A percentile compares a stretch with the other conserved stretches of the same genome.
phyloP scores from a whole-genome alignment of 2,329 filamentous ascomycete species.

The Escovopsis weberi region DNA sequence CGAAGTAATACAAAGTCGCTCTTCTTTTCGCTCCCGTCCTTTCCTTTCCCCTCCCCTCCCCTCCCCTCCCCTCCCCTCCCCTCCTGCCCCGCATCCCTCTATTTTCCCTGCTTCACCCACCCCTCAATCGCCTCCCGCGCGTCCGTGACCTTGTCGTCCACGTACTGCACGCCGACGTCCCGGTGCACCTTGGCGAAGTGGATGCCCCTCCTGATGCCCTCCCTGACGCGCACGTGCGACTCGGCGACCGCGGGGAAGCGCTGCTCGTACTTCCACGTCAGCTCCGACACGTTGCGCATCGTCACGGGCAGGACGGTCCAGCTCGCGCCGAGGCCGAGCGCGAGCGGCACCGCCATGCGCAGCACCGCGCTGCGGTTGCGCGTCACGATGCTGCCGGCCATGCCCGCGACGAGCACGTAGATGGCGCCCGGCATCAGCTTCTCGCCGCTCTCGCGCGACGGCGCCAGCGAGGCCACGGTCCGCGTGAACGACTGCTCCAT shows the following conservation, averaged over 20 bases:
- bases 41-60: too few relatives aligned
- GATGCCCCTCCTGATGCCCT: conserved; percentile 54
- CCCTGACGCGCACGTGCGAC: conserved; percentile 58
- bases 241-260: conserved; percentile 70
- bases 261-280: conserved; percentile 90
- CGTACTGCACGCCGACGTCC: conserved; percentile 52
- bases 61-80: too few relatives aligned
- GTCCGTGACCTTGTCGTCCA: conserved; percentile 67
- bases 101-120: conserved; percentile 86
- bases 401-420: conserved; percentile 85
- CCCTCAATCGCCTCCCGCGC: conserved; percentile 66
- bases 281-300: conserved; percentile 72
- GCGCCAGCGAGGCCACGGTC: conserved; percentile 79
- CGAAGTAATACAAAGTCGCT: too few relatives aligned
- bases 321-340: conserved; percentile 68
- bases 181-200: conserved; percentile 63
- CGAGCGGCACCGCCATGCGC: conserved; percentile 60
- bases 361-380: conserved; percentile 78
- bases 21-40: too few relatives aligned
- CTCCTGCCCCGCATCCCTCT: conserved; percentile 23
- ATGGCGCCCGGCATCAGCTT: conserved; percentile 76
- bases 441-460: conserved; percentile 73
- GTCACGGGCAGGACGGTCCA: conserved; percentile 80
- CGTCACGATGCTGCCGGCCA: conserved; percentile 86
- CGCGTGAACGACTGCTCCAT: conserved; percentile 82